Evolutionary conservation across 1,139 yeast genomes (phyloP), one percentile per base, ranked within the genome.

Genomic region (Pichia sorboxylosa): DNA sequence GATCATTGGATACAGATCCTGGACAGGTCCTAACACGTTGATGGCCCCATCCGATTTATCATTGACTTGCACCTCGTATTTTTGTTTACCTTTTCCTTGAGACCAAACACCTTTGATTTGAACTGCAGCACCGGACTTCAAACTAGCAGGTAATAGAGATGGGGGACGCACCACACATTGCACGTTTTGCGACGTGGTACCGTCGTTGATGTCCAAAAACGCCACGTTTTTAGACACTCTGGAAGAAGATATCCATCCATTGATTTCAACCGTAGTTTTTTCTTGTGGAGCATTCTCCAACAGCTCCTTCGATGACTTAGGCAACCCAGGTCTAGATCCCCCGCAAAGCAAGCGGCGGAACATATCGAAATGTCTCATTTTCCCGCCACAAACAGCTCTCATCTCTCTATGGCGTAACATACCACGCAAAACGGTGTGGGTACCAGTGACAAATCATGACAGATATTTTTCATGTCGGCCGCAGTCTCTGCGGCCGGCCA

Each of bases 141-240:
- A 33, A 5, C 37, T 35, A n/a, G 38, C 38, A 3, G 58, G 55
- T 6, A 51, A 36, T 4, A 55, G 44, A 2, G 51, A 45, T 8
- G 52, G 50, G 11, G 61, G 63, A 11, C 59, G 56, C 20, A 64
- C 51, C 2, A 83, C 81, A 20, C 85, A 68, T 44, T 74, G 77
- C 33, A 85, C 50, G 5, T 67, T 63, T 21, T 59, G 44, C 28
- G 65, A 60, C 4, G 68, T 58, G 0, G 92, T 65, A 1, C 97
- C 97, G 51, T 87, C 97, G 2, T 69, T 57, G 17, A 90, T 44
- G 48, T 84, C 94, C 6, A 85, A 61, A 52, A 90, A 90, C 1
- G 85, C 81, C 11, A 81, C 67, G 34, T 75, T 79, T 50, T 84
- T 85, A 49, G 83, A 68, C 25, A 66, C 57, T 35, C 95, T 66